Base-by-base conservation (phyloP, 768 basidiomycete genomes). In the Pisolithus tinctorius region DNA sequence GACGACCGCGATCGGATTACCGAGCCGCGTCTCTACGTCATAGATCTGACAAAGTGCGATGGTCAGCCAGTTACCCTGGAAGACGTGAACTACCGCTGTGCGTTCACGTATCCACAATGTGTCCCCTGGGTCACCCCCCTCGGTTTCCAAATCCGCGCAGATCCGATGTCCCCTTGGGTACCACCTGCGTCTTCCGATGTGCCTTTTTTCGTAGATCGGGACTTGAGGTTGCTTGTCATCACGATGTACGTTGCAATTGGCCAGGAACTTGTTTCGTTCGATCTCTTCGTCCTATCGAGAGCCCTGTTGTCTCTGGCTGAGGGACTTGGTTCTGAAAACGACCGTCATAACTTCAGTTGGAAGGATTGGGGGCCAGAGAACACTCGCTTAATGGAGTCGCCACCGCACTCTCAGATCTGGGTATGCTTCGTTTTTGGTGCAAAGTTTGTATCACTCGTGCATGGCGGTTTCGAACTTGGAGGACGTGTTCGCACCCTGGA, bases 361-460 rank as follows among this genome's bases (percentile, higher is more conserved):
- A 55, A 68, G 2, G 66, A 68, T 25, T 84, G 82, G 82, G 82
- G 79, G 13, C 74, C 76, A 6, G 47, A 37, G 9, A 72, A 70
- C 4, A 75, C 76, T 8, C 75, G 80, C 26, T 60, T 82, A 56
- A 57, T 77, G 34, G 51, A 51, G 29, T 63, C 64, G 6, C 62
- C 64, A 36, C 71, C 64, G 20, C 68, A 64, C 34, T 74, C 75
- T 11, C 55, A 61, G 25, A 61, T 70, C n/a, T 83, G 81, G 81
- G 78, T 80, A 7, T 83, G 81, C 65, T 80, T 79, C 56, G 74
- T 81, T 17, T 73, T 71, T 56, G 81, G 80, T 20, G 70, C 69
- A 26, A 72, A 70, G 52, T 79, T 71, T 47, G 73, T 70, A 54
- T 69, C 54, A 43, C 67, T 56, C 39, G 30, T 34, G 26, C 40